Conservation (phyloP, 805 yeast species). For the Hanseniaspora mollemarum region DNA sequence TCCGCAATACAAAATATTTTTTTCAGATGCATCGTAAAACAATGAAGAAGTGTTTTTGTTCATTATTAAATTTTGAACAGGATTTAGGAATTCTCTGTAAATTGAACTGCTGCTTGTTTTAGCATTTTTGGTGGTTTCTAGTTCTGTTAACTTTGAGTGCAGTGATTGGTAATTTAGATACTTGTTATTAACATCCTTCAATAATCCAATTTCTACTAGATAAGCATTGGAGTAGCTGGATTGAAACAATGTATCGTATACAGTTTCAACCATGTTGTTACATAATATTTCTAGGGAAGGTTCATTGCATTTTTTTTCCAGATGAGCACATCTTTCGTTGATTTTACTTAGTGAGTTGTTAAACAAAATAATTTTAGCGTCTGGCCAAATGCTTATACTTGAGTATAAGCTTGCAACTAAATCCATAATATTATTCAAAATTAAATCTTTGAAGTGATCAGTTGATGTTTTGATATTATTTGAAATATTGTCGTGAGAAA, state of each 20-base stretch:
- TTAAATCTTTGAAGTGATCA: conserved; percentile 3
- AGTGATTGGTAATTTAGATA: conserved; percentile 1
- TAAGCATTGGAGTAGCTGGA: neutral
- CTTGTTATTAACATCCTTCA: conserved; percentile 1
- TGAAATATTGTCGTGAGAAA: conserved; percentile 14
- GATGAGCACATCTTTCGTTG: neutral
- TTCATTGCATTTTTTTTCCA: neutral
- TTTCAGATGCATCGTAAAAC: neutral
- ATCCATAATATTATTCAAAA: conserved; percentile 15
- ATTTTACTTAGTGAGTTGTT: conserved; percentile 11
- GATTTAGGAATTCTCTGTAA: conserved; percentile 3
- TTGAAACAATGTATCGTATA: conserved; percentile 9
- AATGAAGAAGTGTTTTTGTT: neutral
- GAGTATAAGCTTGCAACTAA: conserved; percentile 8
- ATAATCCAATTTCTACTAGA: conserved; percentile 7
- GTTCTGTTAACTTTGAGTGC: neutral
- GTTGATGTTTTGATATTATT: conserved; percentile 7
- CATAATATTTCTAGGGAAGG: conserved; percentile 12
- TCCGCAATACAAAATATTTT: conserved; percentile 8
- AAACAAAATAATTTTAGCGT: conserved; percentile 10
- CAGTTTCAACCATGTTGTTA: conserved; percentile 5
- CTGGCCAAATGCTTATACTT: conserved; percentile 6
- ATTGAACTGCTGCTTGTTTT: neutral
- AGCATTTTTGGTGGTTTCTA: neutral
- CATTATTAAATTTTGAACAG: conserved; percentile 12